Evolutionary conservation across 148 eudicot genomes (phyloP).

Genomic region (Vaccinium corymbosum): DNA sequence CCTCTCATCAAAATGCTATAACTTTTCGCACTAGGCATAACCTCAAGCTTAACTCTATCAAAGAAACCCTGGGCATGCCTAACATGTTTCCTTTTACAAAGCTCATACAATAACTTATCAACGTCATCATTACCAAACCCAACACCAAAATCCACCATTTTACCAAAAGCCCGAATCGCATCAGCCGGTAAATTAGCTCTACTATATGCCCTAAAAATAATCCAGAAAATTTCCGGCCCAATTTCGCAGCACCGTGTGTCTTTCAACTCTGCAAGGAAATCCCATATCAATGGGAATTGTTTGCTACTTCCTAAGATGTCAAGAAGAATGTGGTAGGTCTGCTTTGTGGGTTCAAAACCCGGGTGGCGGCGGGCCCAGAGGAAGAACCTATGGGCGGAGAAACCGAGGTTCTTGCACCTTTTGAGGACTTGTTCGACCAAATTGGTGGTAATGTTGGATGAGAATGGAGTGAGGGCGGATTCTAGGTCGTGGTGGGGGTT

Average conservation of each 20-base stretch:
- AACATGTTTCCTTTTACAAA: constrained; percentile 63
- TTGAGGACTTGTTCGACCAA: constrained; percentile 68
- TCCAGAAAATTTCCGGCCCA: constrained; percentile 48
- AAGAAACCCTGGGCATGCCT: constrained; percentile 61
- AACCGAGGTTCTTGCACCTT: constrained; percentile 60
- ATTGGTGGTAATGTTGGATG: constrained; percentile 33
- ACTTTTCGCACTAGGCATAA: constrained; percentile 41
- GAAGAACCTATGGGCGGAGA: constrained; percentile 81
- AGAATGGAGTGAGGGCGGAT: constrained; percentile 54
- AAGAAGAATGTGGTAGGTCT: constrained; percentile 50
- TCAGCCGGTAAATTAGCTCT: constrained; percentile 64
- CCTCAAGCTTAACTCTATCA: constrained; percentile 43
- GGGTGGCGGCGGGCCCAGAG: constrained; percentile 57
- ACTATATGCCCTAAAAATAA: constrained; percentile 58
- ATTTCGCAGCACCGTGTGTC: constrained; percentile 30
- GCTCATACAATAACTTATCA: constrained; percentile 55
- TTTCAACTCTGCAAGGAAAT: constrained; percentile 55
- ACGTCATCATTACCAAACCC: constrained; percentile 42
- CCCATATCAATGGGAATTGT: constrained; percentile 79
- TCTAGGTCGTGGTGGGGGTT: constrained; percentile 70
- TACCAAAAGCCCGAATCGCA: constrained; percentile 63
- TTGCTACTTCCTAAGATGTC: constrained; percentile 59
- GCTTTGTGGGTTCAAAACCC: constrained; percentile 40
- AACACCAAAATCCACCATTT: constrained; percentile 69
- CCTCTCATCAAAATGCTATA: constrained; percentile 68